Conservation (phyloP, 2,329 filamentous ascomycete species). For the Epichloe sp. region DNA sequence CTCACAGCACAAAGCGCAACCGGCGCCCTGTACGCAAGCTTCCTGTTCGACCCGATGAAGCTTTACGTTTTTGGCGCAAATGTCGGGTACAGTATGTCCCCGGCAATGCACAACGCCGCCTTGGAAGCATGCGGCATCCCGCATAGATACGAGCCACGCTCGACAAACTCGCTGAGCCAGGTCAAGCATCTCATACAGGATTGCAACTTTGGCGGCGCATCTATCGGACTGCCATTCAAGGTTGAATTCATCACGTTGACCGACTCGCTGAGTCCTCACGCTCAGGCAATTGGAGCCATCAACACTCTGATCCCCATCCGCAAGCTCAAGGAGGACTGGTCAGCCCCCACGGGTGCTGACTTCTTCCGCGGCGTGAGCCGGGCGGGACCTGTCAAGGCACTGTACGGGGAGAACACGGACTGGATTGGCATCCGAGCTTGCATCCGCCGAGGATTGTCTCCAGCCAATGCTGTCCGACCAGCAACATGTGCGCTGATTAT, state of each 20-base stretch:
- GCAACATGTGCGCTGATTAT: constrained; percentile 45
- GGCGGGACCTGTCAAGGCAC: constrained; percentile 51
- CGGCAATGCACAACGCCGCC: constrained; percentile 65
- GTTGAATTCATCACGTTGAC: constrained; percentile 57
- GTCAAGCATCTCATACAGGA: constrained; percentile 52
- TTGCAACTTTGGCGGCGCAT: constrained; percentile 57
- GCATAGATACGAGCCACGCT: constrained; percentile 52
- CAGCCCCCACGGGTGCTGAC: constrained; percentile 41
- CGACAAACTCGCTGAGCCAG: constrained; percentile 47
- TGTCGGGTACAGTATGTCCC: constrained; percentile 59
- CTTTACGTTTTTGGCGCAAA: constrained; percentile 65
- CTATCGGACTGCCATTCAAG: constrained; percentile 63
- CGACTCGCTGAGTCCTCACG: constrained; percentile 58
- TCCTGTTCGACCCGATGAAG: constrained; percentile 54
- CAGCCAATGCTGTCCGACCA: constrained; percentile 50
- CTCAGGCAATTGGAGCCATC: constrained; percentile 60
- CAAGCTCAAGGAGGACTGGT: constrained; percentile 40
- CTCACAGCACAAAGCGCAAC: constrained; percentile 52
- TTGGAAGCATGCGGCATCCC: constrained; percentile 55
- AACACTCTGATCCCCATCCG: constrained; percentile 66
- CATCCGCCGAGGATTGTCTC: constrained; percentile 58
- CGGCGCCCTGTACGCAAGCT: constrained; percentile 51
- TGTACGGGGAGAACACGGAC: constrained; percentile 72
- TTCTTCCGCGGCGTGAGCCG: constrained; percentile 41
- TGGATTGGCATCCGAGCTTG: constrained; percentile 70